Base-by-base conservation (phyloP, 352 stramenopile species). In the Phytophthora tentaculata region DNA sequence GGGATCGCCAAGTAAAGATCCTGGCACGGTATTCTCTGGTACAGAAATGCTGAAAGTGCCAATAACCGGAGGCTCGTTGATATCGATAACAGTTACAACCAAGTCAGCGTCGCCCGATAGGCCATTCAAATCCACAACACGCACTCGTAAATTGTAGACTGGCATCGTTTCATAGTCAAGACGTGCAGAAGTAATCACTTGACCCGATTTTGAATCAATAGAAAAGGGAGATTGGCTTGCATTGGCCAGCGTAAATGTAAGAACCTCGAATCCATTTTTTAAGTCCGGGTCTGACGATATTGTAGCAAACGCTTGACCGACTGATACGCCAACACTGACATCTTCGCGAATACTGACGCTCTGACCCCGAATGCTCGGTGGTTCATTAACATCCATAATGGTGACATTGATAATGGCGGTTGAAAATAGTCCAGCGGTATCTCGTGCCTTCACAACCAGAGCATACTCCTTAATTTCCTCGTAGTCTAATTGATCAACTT, bases 401-500 rank as follows among this genome's bases (percentile, higher is more conserved):
- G 9, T 53, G 5, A 76, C 49, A 16, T 47, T 67, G 9, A 76
- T 16, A 52, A 49, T 60, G 3, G 39, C 19, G n/a, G 20, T 47
- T 16, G 69, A 51, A 41, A 73, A 73, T 22, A 76, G 17, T 16
- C 64, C 69, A 45, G 51, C 8, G 4, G n/a, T 50, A n/a, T 76
- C 64, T 59, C 19, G 49, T 24, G 26, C 69, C 29, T 50, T 69
- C 29, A 76, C 45, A 17, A 49, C 5, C 19, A 76, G 20, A 23
- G n/a, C n/a, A 28, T 73, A 73, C 17, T 61, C 47, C 9, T 43
- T 44, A 5, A 13, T 43, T 14, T 50, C 48, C 47, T 90, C 81
- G 24, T 64, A 88, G 54, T 90, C 71, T 22, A 90, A 45, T 8
- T 22, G 44, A 2, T 61, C 55, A 3, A 50, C 44, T 35, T 69